Evolutionary conservation across 1,284 basidiomycete species (phyloP).

Genomic region (Sporisorium reilianum): DNA sequence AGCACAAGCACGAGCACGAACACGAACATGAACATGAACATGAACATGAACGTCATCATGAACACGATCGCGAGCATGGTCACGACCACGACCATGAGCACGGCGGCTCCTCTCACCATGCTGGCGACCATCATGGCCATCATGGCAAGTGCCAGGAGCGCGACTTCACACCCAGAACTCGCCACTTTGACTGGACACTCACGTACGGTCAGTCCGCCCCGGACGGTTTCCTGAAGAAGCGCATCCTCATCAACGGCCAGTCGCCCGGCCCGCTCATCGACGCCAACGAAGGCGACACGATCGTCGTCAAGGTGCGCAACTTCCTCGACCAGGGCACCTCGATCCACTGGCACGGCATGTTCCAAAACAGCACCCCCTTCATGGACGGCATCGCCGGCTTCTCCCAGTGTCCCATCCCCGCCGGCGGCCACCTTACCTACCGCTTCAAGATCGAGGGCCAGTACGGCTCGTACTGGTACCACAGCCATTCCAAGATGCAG

Average conservation of each 20-base stretch:
- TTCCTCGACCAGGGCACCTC: constrained; percentile 46
- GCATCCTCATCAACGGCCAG: constrained; percentile 60
- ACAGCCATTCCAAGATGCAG: constrained; percentile 62
- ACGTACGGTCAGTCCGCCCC: constrained; percentile 46
- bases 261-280: constrained; percentile 63
- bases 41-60: background rate
- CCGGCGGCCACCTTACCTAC: constrained; percentile 50
- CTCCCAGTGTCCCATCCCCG: constrained; percentile 66
- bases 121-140: background rate
- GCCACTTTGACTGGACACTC: constrained; percentile 54
- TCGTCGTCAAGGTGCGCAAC: constrained; percentile 61
- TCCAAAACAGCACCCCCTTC: constrained; percentile 58
- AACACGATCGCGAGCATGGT: background rate
- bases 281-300: constrained; percentile 62
- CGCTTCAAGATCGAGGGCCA: constrained; percentile 55
- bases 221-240: constrained; percentile 55
- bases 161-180: constrained; percentile 45
- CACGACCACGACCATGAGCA: background rate
- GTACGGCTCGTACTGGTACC: constrained; percentile 72
- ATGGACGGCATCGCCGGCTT: constrained; percentile 66
- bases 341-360: constrained; percentile 68
- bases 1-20: background rate
- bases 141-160: constrained; percentile 9
- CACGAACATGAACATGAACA: constrained; percentile 1
- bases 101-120: background rate